These are phyloP conservation scores for Lathyrus sativus DNA, from an alignment of 306 rosid species.

Conservation along the genomic window DNA sequence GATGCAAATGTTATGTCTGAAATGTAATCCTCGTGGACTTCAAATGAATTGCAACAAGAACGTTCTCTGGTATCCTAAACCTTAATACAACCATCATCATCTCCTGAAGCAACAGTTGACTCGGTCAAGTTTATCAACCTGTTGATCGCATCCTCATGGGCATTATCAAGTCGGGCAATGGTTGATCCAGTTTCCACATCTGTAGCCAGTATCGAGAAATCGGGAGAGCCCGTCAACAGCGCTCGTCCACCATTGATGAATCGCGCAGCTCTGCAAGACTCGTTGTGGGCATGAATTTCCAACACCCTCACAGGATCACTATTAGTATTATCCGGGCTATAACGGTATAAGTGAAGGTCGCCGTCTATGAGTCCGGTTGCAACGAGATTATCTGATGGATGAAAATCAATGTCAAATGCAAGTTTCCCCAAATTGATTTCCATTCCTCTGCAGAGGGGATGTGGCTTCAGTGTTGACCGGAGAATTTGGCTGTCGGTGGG, in stretches of 20 bases:
- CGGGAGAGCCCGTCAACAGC: slow-evolving; percentile 81
- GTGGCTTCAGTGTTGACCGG: too few species aligned
- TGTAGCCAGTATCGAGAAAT: slow-evolving; percentile 75
- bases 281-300: slow-evolving; percentile 76
- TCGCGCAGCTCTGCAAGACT: slow-evolving; percentile 82
- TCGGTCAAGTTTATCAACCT: slow-evolving; percentile 72
- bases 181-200: slow-evolving; percentile 88
- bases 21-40: slow-evolving; percentile 73
- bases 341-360: slow-evolving; percentile 68
- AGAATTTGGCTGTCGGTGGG: too few species aligned
- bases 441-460: slow-evolving; percentile 33
- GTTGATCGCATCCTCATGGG: slow-evolving; percentile 75
- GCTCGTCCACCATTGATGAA: slow-evolving; percentile 79
- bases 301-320: slow-evolving; percentile 61
- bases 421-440: slow-evolving; percentile 67
- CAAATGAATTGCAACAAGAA: slow-evolving; percentile 73
- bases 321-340: slow-evolving; percentile 48
- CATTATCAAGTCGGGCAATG: slow-evolving; percentile 70
- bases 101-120: slow-evolving; percentile 85
- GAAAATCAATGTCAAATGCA: slow-evolving; percentile 81
- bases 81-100: slow-evolving; percentile 85
- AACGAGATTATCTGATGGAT: slow-evolving; percentile 65
- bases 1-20: slow-evolving; percentile 80
- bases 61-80: slow-evolving; percentile 94
- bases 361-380: slow-evolving; percentile 68